phyloP scores from a whole-genome alignment of 2,329 filamentous ascomycete species.

The Furcasterigmium sp. region DNA sequence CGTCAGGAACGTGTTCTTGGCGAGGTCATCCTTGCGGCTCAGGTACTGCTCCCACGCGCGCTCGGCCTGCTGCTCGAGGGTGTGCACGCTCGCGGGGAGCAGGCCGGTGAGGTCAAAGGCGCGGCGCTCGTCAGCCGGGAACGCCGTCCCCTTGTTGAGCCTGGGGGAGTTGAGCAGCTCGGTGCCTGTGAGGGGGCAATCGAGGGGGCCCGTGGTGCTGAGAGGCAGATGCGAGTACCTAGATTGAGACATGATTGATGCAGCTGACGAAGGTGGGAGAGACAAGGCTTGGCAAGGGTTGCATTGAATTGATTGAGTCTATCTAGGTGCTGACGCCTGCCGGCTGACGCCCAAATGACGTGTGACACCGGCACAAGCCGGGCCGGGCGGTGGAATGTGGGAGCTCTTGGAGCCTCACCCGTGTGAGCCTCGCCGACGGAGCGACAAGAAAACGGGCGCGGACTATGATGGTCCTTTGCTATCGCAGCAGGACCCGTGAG shows the following conservation, averaged over 20 bases:
- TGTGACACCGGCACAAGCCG: too few relatives aligned
- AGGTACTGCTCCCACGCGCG: conserved; percentile 79
- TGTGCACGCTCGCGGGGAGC: conserved; percentile 67
- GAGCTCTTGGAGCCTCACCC: conserved; percentile 47
- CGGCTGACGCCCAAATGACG: background rate
- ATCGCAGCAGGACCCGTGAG: conserved; percentile 31
- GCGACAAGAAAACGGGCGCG: conserved; percentile 33
- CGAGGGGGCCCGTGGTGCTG: conserved; percentile 27
- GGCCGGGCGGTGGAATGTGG: conserved; percentile 27
- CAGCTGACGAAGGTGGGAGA: too few relatives aligned
- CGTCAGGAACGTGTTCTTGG: conserved; percentile 85
- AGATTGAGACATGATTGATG: conserved; percentile 3
- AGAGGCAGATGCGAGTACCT: conserved; percentile 26
- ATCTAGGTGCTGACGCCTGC: background rate
- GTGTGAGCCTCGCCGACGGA: conserved; percentile 22
- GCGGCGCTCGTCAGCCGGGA: conserved; percentile 61
- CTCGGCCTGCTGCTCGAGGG: conserved; percentile 68
- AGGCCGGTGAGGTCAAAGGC: conserved; percentile 68
- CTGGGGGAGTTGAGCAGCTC: conserved; percentile 28
- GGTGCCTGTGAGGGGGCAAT: conserved; percentile 28
- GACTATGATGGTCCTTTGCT: conserved; percentile 49
- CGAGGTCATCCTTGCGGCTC: conserved; percentile 56
- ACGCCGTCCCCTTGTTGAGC: conserved; percentile 80
- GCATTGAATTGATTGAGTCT: too few relatives aligned
- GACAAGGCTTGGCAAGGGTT: too few relatives aligned